These are phyloP conservation scores for Chamaecyparis obtusa DNA, from an alignment of 75 land plant species.

Conservation along the genomic window DNA sequence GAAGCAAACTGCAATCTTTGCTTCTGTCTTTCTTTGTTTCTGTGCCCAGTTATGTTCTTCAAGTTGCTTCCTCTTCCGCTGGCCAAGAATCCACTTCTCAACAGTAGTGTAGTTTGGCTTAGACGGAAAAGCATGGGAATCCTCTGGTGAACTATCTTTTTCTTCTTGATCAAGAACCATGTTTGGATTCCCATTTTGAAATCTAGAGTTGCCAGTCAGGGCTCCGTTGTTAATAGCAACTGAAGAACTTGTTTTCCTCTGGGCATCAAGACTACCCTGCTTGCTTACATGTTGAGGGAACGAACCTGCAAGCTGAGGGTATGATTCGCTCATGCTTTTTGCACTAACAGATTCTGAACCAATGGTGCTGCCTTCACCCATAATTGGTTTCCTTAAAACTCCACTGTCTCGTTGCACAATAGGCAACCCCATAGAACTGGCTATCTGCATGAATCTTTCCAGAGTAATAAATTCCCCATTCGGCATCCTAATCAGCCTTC, in stretches of 20 bases:
- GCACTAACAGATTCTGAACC: conserved; percentile 8
- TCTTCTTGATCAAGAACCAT: conserved; percentile 34
- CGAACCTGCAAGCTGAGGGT: not conserved
- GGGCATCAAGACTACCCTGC: conserved; percentile 5
- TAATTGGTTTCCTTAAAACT: conserved; percentile 6
- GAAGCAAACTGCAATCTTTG: conserved; percentile 56
- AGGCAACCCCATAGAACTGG: conserved; percentile 14
- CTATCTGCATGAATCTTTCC: conserved; percentile 13
- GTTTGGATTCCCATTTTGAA: conserved; percentile 5
- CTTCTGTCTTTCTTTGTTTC: conserved; percentile 78
- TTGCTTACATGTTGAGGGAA: not conserved
- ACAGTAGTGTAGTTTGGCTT: conserved; percentile 71
- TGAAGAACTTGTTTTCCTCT: conserved; percentile 8
- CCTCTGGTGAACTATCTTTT: conserved; percentile 18
- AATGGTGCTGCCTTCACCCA: not conserved
- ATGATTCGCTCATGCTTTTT: not conserved
- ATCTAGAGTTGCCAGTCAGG: not conserved
- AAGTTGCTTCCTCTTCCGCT: conserved; percentile 59
- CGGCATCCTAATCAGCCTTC: conserved; percentile 19
- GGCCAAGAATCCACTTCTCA: conserved; percentile 84
- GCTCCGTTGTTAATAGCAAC: not conserved
- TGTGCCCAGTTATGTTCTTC: conserved; percentile 64
- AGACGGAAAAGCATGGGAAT: conserved; percentile 22
- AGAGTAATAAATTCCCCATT: conserved; percentile 33
- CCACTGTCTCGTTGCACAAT: not conserved